Percentiles rank a stretch among this genome's conserved stretches.
Conservation (phyloP, 768 basidiomycete genomes). For the Sporobolomyces roseus region DNA sequence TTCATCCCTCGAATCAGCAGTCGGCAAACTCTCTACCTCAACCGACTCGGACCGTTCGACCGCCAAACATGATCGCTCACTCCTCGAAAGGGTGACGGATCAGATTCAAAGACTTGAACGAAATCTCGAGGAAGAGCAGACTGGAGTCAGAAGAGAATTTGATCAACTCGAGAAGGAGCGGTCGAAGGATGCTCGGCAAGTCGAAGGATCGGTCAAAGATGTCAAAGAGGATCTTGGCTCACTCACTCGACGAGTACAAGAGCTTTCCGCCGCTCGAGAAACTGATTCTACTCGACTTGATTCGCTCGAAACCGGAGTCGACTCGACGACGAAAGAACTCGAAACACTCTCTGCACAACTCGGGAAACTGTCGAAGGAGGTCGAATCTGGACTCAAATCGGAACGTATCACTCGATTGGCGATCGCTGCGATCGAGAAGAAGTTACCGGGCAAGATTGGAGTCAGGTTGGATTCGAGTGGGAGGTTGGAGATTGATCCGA, state of each 20-base stretch:
- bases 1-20: slow-evolving; percentile 20
- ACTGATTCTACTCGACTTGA: neutral
- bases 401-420: slow-evolving; percentile 45
- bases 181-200: neutral
- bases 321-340: neutral
- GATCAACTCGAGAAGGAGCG: neutral
- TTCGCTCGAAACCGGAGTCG: slow-evolving; percentile 2
- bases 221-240: slow-evolving; percentile 13
- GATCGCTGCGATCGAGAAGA: slow-evolving; percentile 47
- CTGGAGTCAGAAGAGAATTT: neutral
- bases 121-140: slow-evolving; percentile 1
- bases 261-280: neutral
- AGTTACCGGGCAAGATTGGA: slow-evolving; percentile 50
- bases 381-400: slow-evolving; percentile 45
- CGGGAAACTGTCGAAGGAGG: slow-evolving; percentile 31
- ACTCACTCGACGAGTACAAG: neutral
- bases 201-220: neutral
- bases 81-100: neutral
- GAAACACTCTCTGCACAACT: slow-evolving; percentile 48
- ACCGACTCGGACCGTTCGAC: slow-evolving; percentile 23
- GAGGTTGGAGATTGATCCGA: slow-evolving; percentile 49
- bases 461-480: slow-evolving; percentile 46
- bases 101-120: slow-evolving; percentile 9
- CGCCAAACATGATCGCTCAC: slow-evolving; percentile 1
- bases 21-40: slow-evolving; percentile 23